A percentile compares a stretch with the other conserved stretches of the same genome.
phyloP scores from a whole-genome alignment of 495 filamentous ascomycete genomes.

The Penicillium argentinense region DNA sequence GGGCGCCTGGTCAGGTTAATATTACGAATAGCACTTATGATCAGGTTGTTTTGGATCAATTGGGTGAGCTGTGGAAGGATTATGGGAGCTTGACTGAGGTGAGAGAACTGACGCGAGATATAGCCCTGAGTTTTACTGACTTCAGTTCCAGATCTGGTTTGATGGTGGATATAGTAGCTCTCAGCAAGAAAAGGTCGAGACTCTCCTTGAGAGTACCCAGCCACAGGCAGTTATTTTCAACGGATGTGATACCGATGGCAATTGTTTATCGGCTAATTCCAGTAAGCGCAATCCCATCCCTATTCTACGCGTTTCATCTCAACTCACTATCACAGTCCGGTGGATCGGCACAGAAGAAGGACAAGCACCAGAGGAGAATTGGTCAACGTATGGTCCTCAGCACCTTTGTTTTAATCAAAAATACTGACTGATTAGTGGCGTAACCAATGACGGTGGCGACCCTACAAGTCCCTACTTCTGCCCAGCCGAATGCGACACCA shows the following conservation, averaged over 20 bases:
- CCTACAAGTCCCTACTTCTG: constrained; percentile 10
- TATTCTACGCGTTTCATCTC: not conserved
- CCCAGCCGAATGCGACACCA: constrained; percentile 15
- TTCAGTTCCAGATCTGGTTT: constrained; percentile 8
- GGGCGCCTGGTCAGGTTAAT: constrained; percentile 11
- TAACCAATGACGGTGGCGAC: constrained; percentile 10
- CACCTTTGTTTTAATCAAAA: not conserved
- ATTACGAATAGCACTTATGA: constrained; percentile 12
- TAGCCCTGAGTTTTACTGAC: no score
- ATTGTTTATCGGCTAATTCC: constrained; percentile 4
- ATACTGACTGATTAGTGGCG: constrained; percentile 2
- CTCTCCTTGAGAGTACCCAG: constrained; percentile 4
- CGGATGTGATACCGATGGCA: constrained; percentile 10
- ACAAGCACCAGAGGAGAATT: constrained; percentile 10
- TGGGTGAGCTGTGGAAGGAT: constrained; percentile 9
- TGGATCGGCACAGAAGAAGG: constrained; percentile 13
- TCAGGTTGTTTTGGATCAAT: constrained; percentile 11
- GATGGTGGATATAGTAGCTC: constrained; percentile 12
- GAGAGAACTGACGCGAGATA: no score
- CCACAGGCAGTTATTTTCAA: constrained; percentile 12
- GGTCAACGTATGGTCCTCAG: constrained; percentile 7
- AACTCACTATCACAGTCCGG: no score
- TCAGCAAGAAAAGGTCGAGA: constrained; percentile 9
- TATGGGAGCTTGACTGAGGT: constrained; percentile 12
- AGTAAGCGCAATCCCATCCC: no score